These are phyloP conservation scores for Thermothelomyces thermophilus DNA, from an alignment of 2,329 filamentous ascomycete genomes.

Conservation along the genomic window DNA sequence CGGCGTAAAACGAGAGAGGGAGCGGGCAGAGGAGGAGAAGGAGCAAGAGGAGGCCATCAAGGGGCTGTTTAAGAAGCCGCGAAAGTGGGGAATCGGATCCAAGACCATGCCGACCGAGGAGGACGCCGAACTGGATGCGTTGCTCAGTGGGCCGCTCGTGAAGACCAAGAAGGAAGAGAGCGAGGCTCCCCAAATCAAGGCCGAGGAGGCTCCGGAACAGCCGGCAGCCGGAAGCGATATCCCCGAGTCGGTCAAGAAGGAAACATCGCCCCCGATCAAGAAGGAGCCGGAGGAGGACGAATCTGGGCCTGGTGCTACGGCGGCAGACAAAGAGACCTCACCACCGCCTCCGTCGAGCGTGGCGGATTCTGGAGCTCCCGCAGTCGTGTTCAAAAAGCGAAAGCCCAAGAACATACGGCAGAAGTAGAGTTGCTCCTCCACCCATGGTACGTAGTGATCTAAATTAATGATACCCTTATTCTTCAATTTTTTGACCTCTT, in stretches of 20 bases:
- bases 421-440: conserved; percentile 35
- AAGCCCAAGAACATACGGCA: conserved; percentile 61
- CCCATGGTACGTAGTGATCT: neutral
- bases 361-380: conserved; percentile 25
- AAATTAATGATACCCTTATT: conserved; percentile 5
- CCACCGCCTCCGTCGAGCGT: neutral
- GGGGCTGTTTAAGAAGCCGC: conserved; percentile 53
- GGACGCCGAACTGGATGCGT: conserved; percentile 55
- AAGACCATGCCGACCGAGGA: conserved; percentile 42
- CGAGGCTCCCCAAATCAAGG: conserved; percentile 32
- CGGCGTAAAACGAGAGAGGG: conserved; percentile 49
- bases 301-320: neutral
- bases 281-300: conserved; percentile 33
- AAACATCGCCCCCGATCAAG: conserved; percentile 31
- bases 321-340: neutral
- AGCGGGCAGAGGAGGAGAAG: conserved; percentile 52
- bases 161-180: conserved; percentile 27
- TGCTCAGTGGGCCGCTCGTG: conserved; percentile 40
- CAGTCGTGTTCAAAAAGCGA: conserved; percentile 72
- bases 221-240: conserved; percentile 3
- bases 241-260: neutral
- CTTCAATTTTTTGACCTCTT: neutral
- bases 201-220: conserved; percentile 28
- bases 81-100: conserved; percentile 47
- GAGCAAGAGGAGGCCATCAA: conserved; percentile 55